Evolutionary conservation across 1,284 basidiomycete species (phyloP), one percentile per base, ranked within the genome.

Genomic region (Melampsora americana): DNA sequence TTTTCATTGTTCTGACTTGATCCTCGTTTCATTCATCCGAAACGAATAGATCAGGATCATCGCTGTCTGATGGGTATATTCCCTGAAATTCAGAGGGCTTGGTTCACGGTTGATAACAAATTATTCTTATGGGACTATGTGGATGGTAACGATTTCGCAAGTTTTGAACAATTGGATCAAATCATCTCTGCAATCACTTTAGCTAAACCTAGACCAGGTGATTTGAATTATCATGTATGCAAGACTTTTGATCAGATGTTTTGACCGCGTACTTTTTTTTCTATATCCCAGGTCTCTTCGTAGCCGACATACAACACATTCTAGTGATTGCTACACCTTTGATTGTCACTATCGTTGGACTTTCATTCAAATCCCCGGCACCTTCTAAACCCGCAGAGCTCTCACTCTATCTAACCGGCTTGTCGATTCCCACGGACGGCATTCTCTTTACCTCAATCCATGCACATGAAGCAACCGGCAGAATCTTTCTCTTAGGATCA

Each of bases 101-200:
- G 95, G 93, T 92, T 98, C 79, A 90, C 92, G 12, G 90, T 98
- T 78, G 93, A 97, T 85, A 90, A 95, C 83, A 92, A 92, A 80
- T 86, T 99, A 56, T 93, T 96, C 81, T 85, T 99, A 35, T 99
- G 96, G 96, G 93, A 98, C 83, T 99, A 98, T 83, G 85, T 89
- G 67, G 92, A 96, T 81, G 92, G 92, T 90, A 93, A 91, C 83
- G 91, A 92, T 81, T 89, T 94, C 80, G 90, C 88, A 80, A 92
- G 93, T 30, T 96, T 92, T 82, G 89, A 92, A 77, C 92, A 96
- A 82, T 91, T 95, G 80, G 88, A 90, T n/a, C 91, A 95, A 79
- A 87, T 92, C 59, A 96, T 99, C 79, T 89, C 91, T 30, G 87
- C 91, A 80, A 83, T 83, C 5, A 81, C 80, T 23, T 79, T 84